A percentile compares a stretch with the other conserved stretches of the same genome.
phyloP scores from a whole-genome alignment of 73 alveolate species.

The Breviolum minutum region DNA sequence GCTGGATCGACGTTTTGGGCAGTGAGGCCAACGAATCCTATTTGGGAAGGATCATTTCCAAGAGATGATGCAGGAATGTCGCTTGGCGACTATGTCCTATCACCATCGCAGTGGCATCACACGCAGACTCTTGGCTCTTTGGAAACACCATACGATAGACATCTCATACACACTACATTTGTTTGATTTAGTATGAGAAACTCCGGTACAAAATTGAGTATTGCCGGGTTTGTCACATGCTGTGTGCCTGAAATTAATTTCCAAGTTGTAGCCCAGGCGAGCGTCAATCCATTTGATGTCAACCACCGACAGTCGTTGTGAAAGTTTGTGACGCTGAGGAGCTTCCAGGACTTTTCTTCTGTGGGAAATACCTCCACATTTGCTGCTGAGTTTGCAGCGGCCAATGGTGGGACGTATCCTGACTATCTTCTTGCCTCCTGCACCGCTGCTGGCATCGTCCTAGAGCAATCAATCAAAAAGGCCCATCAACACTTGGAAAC shows the following conservation, averaged over 20 bases:
- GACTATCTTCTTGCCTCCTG: slow-evolving; percentile 79
- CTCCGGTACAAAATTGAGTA: not conserved
- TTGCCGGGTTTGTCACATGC: no score
- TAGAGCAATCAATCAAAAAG: slow-evolving; percentile 22
- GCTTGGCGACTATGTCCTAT: slow-evolving; percentile 66
- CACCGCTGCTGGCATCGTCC: slow-evolving; percentile 50
- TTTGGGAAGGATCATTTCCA: slow-evolving; percentile 26
- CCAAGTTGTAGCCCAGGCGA: no score
- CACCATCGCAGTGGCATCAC: slow-evolving; percentile 82
- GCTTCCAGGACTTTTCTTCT: slow-evolving; percentile 48
- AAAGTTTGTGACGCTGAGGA: slow-evolving; percentile 9
- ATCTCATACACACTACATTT: no score
- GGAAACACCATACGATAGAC: not conserved
- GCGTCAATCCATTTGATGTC: not conserved
- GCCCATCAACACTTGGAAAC: not conserved
- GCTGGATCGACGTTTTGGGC: not conserved
- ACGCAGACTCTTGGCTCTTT: slow-evolving; percentile 57
- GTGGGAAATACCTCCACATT: slow-evolving; percentile 40
- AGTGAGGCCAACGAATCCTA: slow-evolving; percentile 45
- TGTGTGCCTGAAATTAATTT: no score
- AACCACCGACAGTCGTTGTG: not conserved
- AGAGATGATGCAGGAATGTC: not conserved
- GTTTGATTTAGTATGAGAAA: not conserved
- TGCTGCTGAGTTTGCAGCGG: slow-evolving; percentile 7
- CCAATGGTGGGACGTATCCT: slow-evolving; percentile 9